Base-by-base conservation (phyloP, 495 filamentous ascomycete genomes). In the Penicilliopsis zonata region DNA sequence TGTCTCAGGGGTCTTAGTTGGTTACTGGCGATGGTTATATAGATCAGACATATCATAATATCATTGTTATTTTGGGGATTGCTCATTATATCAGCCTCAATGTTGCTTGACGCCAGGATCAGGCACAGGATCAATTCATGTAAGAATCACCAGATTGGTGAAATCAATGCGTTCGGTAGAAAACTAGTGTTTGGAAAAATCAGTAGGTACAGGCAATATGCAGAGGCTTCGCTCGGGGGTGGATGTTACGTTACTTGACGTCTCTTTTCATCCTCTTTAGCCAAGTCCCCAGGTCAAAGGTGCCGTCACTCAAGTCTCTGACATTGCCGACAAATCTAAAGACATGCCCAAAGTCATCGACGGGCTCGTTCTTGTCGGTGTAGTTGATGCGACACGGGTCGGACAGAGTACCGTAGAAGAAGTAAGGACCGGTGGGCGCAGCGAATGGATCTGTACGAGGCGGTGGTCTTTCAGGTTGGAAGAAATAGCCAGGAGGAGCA, bases 391-490 rank as follows among this genome's bases (percentile, higher is more conserved):
- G 24, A 33, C 51, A 15, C 0, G 49, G 42, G 17, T 58, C 38
- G 3, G 41, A 31, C 7, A 59, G 35, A 5, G 46, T 52, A 30
- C 53, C 48, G 33, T 59, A 55, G 40, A 59, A 54, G 31, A 58
- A 57, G 36, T 55, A 62, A 1, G 43, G 39, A 1, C 45, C 45
- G 1, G 32, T 45, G 2, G 41, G 39, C 8, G 47, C 34, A 2
- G 31, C 30, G 24, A 30, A 30, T n/a, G 34, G 27, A 30, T 33
- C 40, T 5, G 14, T 13, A 12, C 13, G 4, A 9, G 34, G 25
- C 9, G 34, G 23, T 10, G 23, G 13, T 5, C 30, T 36, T 18
- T 8, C 25, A 12, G 34, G 9, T 18, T 36, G 5, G 18, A 29
- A 30, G 16, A 18, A 36, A 3, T n/a, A 36, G 16, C 22, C 17